phyloP scores from a whole-genome alignment of 768 basidiomycete genomes.

The Boletus barrowsii region DNA sequence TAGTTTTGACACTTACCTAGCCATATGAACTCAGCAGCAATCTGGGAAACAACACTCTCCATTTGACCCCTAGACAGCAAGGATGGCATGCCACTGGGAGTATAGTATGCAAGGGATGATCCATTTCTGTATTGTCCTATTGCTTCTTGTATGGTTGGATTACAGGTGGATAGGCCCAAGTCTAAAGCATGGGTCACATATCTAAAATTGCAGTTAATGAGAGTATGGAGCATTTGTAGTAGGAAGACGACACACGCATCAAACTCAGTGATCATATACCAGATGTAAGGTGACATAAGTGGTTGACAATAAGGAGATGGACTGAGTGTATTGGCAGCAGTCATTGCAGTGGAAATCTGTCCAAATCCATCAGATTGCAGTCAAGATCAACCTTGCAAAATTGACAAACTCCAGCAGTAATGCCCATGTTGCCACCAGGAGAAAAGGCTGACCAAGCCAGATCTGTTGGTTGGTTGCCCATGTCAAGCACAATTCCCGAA shows the following conservation, averaged over 20 bases:
- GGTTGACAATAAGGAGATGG: background rate
- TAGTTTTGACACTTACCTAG: background rate
- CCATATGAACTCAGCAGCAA: background rate
- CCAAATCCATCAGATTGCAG: background rate
- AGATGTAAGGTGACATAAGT: background rate
- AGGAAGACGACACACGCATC: no score
- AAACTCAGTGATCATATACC: background rate
- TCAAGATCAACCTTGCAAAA: background rate
- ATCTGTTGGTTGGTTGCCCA: background rate
- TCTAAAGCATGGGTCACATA: background rate
- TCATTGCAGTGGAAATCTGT: background rate
- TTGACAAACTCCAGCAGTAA: background rate
- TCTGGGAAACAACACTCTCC: background rate
- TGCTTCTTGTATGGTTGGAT: no score
- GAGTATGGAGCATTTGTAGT: no score
- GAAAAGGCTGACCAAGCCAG: background rate
- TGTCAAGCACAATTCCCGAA: background rate
- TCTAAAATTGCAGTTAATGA: background rate
- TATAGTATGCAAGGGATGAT: background rate
- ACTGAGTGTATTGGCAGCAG: background rate
- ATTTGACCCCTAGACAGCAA: background rate
- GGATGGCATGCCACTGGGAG: background rate
- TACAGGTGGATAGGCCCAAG: background rate
- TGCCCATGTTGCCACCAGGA: background rate
- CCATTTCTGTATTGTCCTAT: no score